Evolutionary conservation across 306 rosid genomes (phyloP), one percentile per base, ranked within the genome.

Genomic region (Begonia masoniana): DNA sequence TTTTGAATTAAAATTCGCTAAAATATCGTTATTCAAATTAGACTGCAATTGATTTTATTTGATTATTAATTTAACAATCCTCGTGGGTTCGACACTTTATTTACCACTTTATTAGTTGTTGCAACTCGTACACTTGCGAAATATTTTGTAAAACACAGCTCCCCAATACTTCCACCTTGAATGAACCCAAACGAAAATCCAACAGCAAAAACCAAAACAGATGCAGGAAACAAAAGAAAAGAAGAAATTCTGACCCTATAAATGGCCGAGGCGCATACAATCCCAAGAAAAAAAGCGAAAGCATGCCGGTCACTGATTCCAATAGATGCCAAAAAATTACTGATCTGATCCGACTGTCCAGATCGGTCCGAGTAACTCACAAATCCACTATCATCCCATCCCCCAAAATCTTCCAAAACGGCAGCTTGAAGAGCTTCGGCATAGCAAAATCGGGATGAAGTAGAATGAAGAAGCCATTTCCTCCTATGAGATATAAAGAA

Each of bases 191-290:
- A 52, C 2, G 75, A 56, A 66, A 81, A 91, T 45, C 96, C 99
- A 71, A 71, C 6, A 3, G 82, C 86, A 48, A 91, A 83, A 66
- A 86, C 65, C 60, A 86, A 68, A 60, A 71, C 76, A 6, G 86
- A 81, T 59, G 84, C 92, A 2, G 99, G 96, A 58, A 91, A 68
- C 39, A 91, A 72, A 41, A 79, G 41, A 55, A 83, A 67, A 10
- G 96, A 78, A n/a, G 94, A 86, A 57, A 91, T 76, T 72, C 58
- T 83, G 71, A 91, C 86, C 73, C 94, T 83, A 60, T 87, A 78
- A 71, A 91, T 77, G 41, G 92, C 88, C 65, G 86, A 52, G 15
- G 99, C 94, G 56, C 92, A 81, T n/a, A 77, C 70, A 12, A 86
- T 57, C 43, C 99, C 99, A 55, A 79, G 50, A 0, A 83, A 9